Percentiles rank a stretch among this genome's conserved stretches.
Evolutionary conservation across 805 yeast genomes (phyloP).

Genomic region (Vanderwaltozyma verrucispora): DNA sequence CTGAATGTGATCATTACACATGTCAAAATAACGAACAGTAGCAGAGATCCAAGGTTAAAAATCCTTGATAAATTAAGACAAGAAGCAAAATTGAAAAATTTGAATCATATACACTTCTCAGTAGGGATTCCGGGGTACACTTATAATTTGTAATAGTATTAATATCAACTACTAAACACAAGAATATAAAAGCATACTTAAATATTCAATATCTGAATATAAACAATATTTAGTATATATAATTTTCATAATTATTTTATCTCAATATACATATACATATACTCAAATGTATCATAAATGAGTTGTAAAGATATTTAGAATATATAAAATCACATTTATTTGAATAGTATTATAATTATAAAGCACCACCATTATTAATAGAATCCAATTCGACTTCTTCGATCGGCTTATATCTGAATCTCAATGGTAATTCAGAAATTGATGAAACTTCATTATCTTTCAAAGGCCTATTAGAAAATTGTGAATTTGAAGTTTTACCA

Average conservation of each 20-base stretch:
- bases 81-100: slow-evolving; percentile 26
- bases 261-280: too few species aligned
- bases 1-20: slow-evolving; percentile 37
- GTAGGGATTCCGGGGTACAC: slow-evolving; percentile 22
- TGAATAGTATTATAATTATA: slow-evolving; percentile 13
- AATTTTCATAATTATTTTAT: too few species aligned
- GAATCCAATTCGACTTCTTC: slow-evolving; percentile 65
- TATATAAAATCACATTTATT: not conserved
- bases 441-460: slow-evolving; percentile 35
- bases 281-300: too few species aligned
- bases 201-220: not conserved
- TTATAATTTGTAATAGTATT: slow-evolving; percentile 1
- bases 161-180: not conserved
- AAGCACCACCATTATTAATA: slow-evolving; percentile 77
- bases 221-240: too few species aligned
- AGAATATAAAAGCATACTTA: not conserved
- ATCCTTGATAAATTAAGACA: slow-evolving; percentile 40
- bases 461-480: slow-evolving; percentile 29
- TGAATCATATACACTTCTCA: slow-evolving; percentile 28
- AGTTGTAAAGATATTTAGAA: too few species aligned
- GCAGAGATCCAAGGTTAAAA: slow-evolving; percentile 46
- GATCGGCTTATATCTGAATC: slow-evolving; percentile 59
- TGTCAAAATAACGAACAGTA: slow-evolving; percentile 35
- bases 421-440: slow-evolving; percentile 55
- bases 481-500: slow-evolving; percentile 1